phyloP scores from a whole-genome alignment of 495 filamentous ascomycete species.

The Neurospora sp. region DNA sequence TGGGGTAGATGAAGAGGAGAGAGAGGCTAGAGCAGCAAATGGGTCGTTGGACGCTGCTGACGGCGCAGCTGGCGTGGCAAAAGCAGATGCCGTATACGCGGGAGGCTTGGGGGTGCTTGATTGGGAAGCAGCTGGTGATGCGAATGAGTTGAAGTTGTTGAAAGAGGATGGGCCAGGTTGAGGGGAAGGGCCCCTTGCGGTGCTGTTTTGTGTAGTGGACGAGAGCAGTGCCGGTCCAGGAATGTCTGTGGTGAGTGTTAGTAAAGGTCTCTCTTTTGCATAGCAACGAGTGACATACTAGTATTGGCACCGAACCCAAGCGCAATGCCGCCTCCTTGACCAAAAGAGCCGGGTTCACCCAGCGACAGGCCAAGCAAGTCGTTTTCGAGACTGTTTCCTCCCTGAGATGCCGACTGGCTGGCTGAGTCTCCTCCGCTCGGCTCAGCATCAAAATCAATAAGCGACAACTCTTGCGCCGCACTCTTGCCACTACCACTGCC shows the following conservation, averaged over 20 bases:
- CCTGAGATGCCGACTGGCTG: constrained; percentile 11
- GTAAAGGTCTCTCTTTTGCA: not conserved
- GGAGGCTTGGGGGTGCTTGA: constrained; percentile 40
- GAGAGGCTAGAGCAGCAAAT: constrained; percentile 59
- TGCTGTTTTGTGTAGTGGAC: constrained; percentile 49
- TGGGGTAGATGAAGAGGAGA: constrained; percentile 29
- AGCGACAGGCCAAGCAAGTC: constrained; percentile 45
- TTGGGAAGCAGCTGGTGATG: constrained; percentile 32
- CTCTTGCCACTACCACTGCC: constrained; percentile 63
- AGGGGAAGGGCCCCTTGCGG: constrained; percentile 33
- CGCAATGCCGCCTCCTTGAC: constrained; percentile 73
- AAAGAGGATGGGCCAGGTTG: constrained; percentile 34
- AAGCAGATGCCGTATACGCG: constrained; percentile 22
- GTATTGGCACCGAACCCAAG: constrained; percentile 67
- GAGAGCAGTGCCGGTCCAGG: constrained; percentile 52
- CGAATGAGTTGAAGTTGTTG: constrained; percentile 51
- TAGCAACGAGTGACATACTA: constrained; percentile 32
- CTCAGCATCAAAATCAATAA: constrained; percentile 84
- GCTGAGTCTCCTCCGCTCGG: constrained; percentile 36
- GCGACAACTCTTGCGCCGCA: constrained; percentile 73
- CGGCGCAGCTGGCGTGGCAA: constrained; percentile 26
- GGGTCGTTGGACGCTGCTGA: constrained; percentile 44
- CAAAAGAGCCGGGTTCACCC: constrained; percentile 41
- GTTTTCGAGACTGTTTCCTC: constrained; percentile 35
- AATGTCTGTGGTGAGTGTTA: not conserved